Conservation (phyloP, 2,329 filamentous ascomycete species). For the Talaromyces amestolkiae region DNA sequence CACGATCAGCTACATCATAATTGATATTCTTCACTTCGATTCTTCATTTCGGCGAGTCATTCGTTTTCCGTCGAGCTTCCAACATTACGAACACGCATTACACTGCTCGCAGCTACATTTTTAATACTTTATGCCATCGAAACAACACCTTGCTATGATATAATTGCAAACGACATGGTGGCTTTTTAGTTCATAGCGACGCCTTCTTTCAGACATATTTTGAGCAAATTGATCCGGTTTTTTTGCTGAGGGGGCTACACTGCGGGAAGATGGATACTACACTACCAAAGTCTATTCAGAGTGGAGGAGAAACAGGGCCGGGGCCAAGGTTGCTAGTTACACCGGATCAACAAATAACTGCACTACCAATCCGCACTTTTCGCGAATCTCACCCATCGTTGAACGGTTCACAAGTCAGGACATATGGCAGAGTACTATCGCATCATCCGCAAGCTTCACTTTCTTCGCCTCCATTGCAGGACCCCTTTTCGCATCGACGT, state of each 20-base stretch:
- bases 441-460: conserved; percentile 26
- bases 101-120: background rate
- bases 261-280: conserved; percentile 34
- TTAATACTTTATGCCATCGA: background rate
- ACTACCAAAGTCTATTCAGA: conserved; percentile 23
- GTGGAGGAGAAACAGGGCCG: conserved; percentile 21
- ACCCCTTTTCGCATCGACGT: conserved; percentile 34
- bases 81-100: background rate
- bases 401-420: conserved; percentile 3
- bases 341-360: conserved; percentile 20
- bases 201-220: background rate
- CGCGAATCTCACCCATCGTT: conserved; percentile 13
- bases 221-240: background rate
- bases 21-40: background rate
- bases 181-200: background rate
- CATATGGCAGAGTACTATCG: conserved; percentile 19
- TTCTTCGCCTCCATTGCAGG: conserved; percentile 26
- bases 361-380: conserved; percentile 14
- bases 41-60: conserved; percentile 2
- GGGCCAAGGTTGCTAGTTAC: conserved; percentile 16
- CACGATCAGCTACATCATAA: conserved; percentile 2
- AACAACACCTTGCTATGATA: background rate
- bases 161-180: background rate
- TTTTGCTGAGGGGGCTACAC: conserved; percentile 18
- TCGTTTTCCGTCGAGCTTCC: conserved; percentile 8